A percentile compares a stretch with the other conserved stretches of the same genome.
Conservation (phyloP, 2,329 filamentous ascomycete species). For the Phialemoniopsis sp. region DNA sequence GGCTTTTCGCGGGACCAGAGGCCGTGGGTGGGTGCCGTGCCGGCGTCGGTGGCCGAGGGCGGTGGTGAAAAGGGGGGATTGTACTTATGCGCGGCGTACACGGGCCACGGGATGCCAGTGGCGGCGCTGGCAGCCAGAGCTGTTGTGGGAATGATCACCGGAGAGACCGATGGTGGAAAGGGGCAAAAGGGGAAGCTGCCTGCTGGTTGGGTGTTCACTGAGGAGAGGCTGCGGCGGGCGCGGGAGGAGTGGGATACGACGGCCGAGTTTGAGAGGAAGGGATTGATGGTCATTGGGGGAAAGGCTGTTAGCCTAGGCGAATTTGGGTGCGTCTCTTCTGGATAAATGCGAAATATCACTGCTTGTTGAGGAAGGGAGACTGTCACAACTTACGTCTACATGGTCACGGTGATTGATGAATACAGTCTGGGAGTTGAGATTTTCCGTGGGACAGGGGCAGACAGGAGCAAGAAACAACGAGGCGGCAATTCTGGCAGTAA, state of each 20-base stretch:
- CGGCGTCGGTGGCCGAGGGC: constrained; percentile 38
- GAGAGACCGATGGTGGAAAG: not conserved
- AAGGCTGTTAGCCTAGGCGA: too few species aligned
- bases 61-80: constrained; percentile 51
- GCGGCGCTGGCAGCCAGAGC: constrained; percentile 63
- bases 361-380: too few species aligned
- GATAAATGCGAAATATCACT: too few species aligned
- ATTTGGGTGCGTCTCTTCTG: too few species aligned
- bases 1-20: constrained; percentile 37
- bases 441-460: too few species aligned
- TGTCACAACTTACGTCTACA: too few species aligned
- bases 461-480: too few species aligned
- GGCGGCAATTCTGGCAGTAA: too few species aligned
- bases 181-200: constrained; percentile 16
- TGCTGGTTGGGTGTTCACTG: constrained; percentile 3
- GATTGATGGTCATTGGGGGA: not conserved
- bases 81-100: constrained; percentile 64
- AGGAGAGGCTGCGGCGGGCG: constrained; percentile 5
- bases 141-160: constrained; percentile 55
- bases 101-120: constrained; percentile 75
- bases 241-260: constrained; percentile 4
- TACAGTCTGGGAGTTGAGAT: too few species aligned
- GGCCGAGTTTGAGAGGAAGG: constrained; percentile 1
- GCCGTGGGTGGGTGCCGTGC: constrained; percentile 19
- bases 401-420: too few species aligned